Base-by-base conservation (phyloP, 768 basidiomycete genomes). In the Rhodosporidiobolus sp. region DNA sequence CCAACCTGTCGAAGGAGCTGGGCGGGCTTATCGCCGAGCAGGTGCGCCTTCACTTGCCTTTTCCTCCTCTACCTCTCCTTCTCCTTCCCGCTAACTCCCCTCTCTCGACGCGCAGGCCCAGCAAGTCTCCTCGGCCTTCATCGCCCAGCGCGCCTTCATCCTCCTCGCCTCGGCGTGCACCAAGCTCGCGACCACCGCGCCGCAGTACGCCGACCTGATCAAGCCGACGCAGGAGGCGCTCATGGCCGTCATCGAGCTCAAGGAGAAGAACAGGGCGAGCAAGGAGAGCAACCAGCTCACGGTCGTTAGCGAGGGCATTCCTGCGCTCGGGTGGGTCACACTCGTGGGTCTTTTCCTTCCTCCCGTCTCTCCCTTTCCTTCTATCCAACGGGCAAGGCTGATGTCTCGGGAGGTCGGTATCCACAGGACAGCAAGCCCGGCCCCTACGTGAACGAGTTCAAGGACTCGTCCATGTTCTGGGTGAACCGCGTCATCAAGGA, bases 401-500 rank as follows among this genome's bases (percentile, higher is more conserved):
- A 60, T 14, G n/a, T 9, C 6, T 10, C 38, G 56, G n/a, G 49
- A n/a, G n/a, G 10, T 35, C 22, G 9, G 17, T 10, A 17, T 3
- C n/a, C 3, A 30, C 71, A 86, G 84, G 84, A 91, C 83, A 86
- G 87, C 12, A 92, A 90, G 79, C 95, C 95, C 1, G 91, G 85
- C 9, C 86, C 89, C 34, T 89, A 86, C 74, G 84, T 97, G n/a
- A 83, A 81, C 26, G 91, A 94, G 60, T 86, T 90, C 81, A 94
- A 90, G 81, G 93, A 97, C 34, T 87, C 90, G 7, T 86, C 89
- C 19, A 85, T 87, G 78, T 99, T 92, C 83, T 98, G 92, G 80
- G 88, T 88, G 3, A 92, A 96, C 81, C 87, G 88, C 69, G 86
- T 98, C 57, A 88, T 93, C 81, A 92, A 93, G 81, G 92, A 94